Base-by-base conservation (phyloP, 306 rosid genomes). In the Pterocarpus macrocarpus region DNA sequence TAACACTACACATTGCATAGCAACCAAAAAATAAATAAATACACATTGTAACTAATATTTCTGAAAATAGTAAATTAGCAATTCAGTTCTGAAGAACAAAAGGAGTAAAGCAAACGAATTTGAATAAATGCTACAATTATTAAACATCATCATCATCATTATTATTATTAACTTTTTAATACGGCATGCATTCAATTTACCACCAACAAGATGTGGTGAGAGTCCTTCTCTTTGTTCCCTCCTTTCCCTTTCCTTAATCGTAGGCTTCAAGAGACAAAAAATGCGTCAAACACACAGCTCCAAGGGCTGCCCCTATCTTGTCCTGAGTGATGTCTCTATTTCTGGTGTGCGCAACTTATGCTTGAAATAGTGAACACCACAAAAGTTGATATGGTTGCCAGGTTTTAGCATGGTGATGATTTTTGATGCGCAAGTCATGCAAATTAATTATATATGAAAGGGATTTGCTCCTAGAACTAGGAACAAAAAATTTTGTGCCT, bases 361-460 rank as follows among this genome's bases (percentile, higher is more conserved):
- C 61, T 9, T n/a, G 32, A 30, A 61, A 70, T 2, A 15, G 32
- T 32, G 71, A 79, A 69, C 64, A 13, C 64, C 73, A 76, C 55
- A 45, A 10, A 80, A 58, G 28, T 35, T 35, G 11, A 5, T 53
- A 16, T 71, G 84, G 30, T 35, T 5, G 16, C 30, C 8, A 5
- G 2, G 3, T 6, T 58, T 75, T 0, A 4, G 2, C 14, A 8
- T 30, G 53, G 35, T 34, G 35, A 12, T 16, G 45, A 30, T 36
- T 36, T 78, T 68, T 64, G 36, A 50, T 8, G 16, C 59, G 6
- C 59, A 64, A 80, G 32, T 82, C 73, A 71, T 76, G 72, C 80
- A 57, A 58, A 67, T 45, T 34, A 55, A 82, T 76, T 17, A 69
- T 59, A 32, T 13, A 12, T 17, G 41, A 2, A 66, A 17, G 11